phyloP scores from a whole-genome alignment of 2,329 filamentous ascomycete genomes.

The Coniochaeta sp. region DNA sequence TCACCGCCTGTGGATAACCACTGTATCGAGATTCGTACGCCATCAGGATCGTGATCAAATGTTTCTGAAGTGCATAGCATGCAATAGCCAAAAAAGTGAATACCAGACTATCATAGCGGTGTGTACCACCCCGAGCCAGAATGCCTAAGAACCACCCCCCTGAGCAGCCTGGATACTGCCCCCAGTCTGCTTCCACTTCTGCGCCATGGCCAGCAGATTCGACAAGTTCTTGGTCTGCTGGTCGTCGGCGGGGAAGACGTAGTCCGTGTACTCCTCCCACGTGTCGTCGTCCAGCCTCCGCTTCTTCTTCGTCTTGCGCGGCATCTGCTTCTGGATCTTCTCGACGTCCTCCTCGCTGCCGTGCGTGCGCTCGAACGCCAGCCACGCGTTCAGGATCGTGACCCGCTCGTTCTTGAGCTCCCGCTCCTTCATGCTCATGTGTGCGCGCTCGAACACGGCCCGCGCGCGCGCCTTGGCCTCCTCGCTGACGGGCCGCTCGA shows the following conservation, averaged over 20 bases:
- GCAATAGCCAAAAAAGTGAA: no score
- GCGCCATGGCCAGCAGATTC: constrained; percentile 76
- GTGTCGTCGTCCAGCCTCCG: constrained; percentile 86
- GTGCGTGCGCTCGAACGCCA: constrained; percentile 83
- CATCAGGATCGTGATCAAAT: no score
- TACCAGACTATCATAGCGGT: no score
- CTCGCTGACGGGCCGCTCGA: constrained; percentile 67
- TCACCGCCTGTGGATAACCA: no score
- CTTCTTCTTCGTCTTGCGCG: constrained; percentile 83
- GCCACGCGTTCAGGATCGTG: constrained; percentile 83
- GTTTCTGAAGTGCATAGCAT: no score
- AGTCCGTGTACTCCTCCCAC: constrained; percentile 96
- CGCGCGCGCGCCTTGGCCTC: constrained; percentile 78
- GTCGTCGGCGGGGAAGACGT: constrained; percentile 94
- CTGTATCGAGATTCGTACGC: no score
- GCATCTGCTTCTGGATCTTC: constrained; percentile 88
- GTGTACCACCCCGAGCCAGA: not conserved
- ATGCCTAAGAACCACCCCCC: constrained; percentile 7
- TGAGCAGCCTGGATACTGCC: constrained; percentile 22
- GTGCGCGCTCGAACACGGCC: constrained; percentile 75
- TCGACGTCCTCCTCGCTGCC: constrained; percentile 69
- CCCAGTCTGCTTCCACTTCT: constrained; percentile 73
- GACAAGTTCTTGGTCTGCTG: constrained; percentile 77
- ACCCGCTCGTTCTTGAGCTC: constrained; percentile 94
- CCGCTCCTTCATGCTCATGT: constrained; percentile 81